A percentile compares a stretch with the other conserved stretches of the same genome.
Conservation (phyloP, 1,284 basidiomycete genomes). For the Ceratobasidium sp. region DNA sequence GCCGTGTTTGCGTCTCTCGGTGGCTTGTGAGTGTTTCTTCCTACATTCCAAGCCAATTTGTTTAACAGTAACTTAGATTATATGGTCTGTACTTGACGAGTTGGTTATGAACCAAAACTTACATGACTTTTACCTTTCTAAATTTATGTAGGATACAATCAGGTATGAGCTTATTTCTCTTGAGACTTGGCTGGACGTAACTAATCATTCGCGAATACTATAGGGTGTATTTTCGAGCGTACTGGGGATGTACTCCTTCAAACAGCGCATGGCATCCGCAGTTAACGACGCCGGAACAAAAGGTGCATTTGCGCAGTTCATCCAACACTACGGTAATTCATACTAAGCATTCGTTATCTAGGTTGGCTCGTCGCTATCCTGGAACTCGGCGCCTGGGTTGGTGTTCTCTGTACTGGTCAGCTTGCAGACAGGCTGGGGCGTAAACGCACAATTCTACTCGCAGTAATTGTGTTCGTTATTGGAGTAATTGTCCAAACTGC, state of each 20-base stretch:
- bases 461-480: constrained; percentile 71
- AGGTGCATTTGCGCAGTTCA: constrained; percentile 49
- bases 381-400: constrained; percentile 70
- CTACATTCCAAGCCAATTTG: neutral
- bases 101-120: neutral
- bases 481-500: constrained; percentile 74
- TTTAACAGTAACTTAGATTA: constrained; percentile 54
- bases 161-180: constrained; percentile 55
- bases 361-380: constrained; percentile 75
- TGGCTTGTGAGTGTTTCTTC: constrained; percentile 65
- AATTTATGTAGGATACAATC: constrained; percentile 65
- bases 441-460: constrained; percentile 74
- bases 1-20: constrained; percentile 78
- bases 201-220: neutral
- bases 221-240: constrained; percentile 80
- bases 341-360: neutral
- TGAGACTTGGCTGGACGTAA: neutral
- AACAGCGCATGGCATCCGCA: constrained; percentile 64
- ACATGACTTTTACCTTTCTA: neutral
- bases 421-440: constrained; percentile 77
- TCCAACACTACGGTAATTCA: neutral
- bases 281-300: constrained; percentile 64
- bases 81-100: constrained; percentile 59
- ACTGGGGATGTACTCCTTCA: constrained; percentile 69
- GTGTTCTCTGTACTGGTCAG: constrained; percentile 73